Percentiles rank a stretch among this genome's conserved stretches.
These are phyloP conservation scores for Phaeomoniella chlamydospora DNA, from an alignment of 2,329 filamentous ascomycete genomes.

Conservation along the genomic window DNA sequence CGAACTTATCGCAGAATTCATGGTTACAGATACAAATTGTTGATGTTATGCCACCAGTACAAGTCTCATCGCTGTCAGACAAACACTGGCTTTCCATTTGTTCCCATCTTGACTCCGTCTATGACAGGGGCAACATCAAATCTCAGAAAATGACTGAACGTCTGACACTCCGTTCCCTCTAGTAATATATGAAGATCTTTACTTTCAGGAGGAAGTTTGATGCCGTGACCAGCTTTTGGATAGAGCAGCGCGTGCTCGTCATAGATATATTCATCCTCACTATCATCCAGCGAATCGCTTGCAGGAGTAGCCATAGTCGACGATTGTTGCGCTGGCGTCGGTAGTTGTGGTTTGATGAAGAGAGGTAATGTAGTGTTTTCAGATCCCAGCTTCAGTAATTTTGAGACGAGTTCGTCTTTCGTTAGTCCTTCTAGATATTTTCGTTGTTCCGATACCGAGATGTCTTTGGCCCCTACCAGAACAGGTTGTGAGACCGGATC, in stretches of 20 bases:
- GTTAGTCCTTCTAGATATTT: not conserved
- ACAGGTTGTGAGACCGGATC: constrained; percentile 6
- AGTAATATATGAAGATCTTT: constrained; percentile 48
- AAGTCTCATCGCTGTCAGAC: too few relatives aligned
- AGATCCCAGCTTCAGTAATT: not conserved
- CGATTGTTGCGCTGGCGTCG: not conserved
- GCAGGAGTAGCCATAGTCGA: constrained; percentile 4
- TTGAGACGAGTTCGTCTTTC: not conserved
- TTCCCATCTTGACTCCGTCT: not conserved
- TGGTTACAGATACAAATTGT: too few relatives aligned
- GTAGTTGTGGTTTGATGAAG: too few relatives aligned
- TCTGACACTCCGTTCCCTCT: constrained; percentile 40
- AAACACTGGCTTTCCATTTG: not conserved
- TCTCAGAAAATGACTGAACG: constrained; percentile 36
- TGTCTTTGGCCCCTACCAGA: not conserved
- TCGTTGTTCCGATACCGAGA: constrained; percentile 6
- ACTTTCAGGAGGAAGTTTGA: constrained; percentile 40
- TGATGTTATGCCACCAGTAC: too few relatives aligned
- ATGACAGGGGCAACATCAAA: not conserved
- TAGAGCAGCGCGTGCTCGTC: constrained; percentile 45
- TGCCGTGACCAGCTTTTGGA: constrained; percentile 46
- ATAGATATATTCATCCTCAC: constrained; percentile 33
- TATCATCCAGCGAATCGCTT: constrained; percentile 11
- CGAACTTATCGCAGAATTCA: too few relatives aligned
- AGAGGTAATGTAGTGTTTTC: not conserved